Percentiles rank a stretch among this genome's conserved stretches.
Conservation (phyloP, 345 rosid species). For the Erysimum cheiranthoides region DNA sequence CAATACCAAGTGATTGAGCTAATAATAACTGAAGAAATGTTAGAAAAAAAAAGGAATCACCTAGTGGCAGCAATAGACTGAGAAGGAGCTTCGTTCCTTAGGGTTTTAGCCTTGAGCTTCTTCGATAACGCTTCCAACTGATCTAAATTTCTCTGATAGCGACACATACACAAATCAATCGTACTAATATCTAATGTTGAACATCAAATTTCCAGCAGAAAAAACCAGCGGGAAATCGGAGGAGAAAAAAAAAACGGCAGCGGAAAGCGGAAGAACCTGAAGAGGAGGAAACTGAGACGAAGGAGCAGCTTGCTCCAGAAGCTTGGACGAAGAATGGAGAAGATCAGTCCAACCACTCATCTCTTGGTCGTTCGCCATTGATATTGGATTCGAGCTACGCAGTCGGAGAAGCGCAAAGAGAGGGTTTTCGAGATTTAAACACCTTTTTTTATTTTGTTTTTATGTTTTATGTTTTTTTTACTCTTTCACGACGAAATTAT, state of each 20-base stretch:
- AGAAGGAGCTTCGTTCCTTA: constrained; percentile 90
- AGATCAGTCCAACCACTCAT: constrained; percentile 92
- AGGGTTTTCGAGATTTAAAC: constrained; percentile 39
- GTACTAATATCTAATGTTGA: not conserved
- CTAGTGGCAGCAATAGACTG: constrained; percentile 96
- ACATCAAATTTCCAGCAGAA: not conserved
- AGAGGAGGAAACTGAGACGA: constrained; percentile 99
- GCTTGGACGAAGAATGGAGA: constrained; percentile 91
- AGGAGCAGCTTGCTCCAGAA: constrained; percentile 97
- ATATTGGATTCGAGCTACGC: constrained; percentile 34
- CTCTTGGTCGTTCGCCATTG: constrained; percentile 84
- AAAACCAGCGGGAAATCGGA: not conserved
- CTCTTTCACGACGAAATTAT: not conserved
- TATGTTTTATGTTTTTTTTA: not conserved
- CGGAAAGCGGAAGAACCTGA: constrained; percentile 62
- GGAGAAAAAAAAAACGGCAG: not conserved
- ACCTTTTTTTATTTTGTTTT: not conserved
- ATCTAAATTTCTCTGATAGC: constrained; percentile 85
- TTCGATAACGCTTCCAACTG: constrained; percentile 91
- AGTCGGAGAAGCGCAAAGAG: constrained; percentile 23
- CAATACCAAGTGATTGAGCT: not conserved
- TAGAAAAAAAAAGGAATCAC: constrained; percentile 44
- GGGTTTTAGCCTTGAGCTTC: constrained; percentile 93
- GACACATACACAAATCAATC: constrained; percentile 13
- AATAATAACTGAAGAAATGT: not conserved